These are phyloP conservation scores for Venturia asperata DNA, from an alignment of 2,329 filamentous ascomycete species.

Conservation along the genomic window DNA sequence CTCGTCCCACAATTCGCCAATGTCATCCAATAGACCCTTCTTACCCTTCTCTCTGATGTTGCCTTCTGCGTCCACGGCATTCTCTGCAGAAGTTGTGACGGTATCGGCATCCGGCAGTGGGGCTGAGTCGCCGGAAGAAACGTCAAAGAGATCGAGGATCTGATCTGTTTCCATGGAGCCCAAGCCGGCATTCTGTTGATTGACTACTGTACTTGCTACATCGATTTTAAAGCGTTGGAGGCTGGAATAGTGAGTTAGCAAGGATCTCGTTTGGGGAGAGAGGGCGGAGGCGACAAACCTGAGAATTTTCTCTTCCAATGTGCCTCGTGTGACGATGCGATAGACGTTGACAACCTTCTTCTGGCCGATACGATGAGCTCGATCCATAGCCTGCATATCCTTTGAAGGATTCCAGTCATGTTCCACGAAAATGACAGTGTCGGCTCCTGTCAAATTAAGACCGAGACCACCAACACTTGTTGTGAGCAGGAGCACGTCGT, in stretches of 20 bases:
- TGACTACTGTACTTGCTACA: slow-evolving; percentile 94
- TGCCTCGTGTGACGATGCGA: slow-evolving; percentile 89
- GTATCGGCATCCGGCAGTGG: slow-evolving; percentile 52
- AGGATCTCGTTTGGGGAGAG: slow-evolving; percentile 20
- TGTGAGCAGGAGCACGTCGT: slow-evolving; percentile 87
- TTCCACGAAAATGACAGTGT: slow-evolving; percentile 98
- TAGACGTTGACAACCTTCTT: slow-evolving; percentile 99
- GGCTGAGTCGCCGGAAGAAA: slow-evolving; percentile 55
- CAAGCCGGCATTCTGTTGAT: slow-evolving; percentile 94
- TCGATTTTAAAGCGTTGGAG: slow-evolving; percentile 99
- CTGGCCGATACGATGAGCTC: slow-evolving; percentile 94
- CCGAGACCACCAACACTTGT: slow-evolving; percentile 93
- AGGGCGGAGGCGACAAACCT: slow-evolving; percentile 44
- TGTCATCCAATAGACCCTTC: slow-evolving; percentile 90
- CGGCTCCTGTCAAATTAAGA: slow-evolving; percentile 89
- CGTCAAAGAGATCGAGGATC: slow-evolving; percentile 90
- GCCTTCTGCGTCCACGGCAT: slow-evolving; percentile 71
- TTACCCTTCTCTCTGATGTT: slow-evolving; percentile 92
- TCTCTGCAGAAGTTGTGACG: slow-evolving; percentile 64
- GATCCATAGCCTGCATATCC: slow-evolving; percentile 97
- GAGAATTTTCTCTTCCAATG: slow-evolving; percentile 96
- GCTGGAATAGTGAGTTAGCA: slow-evolving; percentile 39
- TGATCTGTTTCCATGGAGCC: slow-evolving; percentile 98
- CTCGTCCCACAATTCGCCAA: slow-evolving; percentile 96
- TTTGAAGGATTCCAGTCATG: slow-evolving; percentile 99